Evolutionary conservation across 2,329 filamentous ascomycete species (phyloP).

Genomic region (Domatiomyces catenatus): DNA sequence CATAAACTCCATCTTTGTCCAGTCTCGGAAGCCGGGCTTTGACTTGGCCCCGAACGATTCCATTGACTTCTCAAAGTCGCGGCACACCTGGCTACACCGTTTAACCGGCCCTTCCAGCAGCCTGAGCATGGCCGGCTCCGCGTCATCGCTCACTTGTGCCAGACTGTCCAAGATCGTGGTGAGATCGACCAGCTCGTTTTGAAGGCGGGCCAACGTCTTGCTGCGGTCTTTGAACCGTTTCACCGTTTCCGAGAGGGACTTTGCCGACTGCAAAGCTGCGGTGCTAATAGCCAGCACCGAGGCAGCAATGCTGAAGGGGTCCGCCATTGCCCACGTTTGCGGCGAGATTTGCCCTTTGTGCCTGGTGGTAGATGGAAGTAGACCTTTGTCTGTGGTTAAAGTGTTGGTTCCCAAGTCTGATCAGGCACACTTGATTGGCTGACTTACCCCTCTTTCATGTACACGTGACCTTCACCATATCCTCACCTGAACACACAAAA

Average conservation of each 20-base stretch:
- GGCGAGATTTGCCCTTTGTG: no score
- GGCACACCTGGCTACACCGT: constrained; percentile 24
- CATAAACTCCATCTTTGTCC: constrained; percentile 29
- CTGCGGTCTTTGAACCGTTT: constrained; percentile 23
- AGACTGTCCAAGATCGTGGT: constrained; percentile 22
- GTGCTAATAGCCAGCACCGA: constrained; percentile 22
- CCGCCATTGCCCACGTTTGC: constrained; percentile 11
- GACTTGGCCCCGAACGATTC: constrained; percentile 22
- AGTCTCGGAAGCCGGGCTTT: constrained; percentile 25
- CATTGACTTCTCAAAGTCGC: constrained; percentile 20
- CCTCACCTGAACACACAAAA: no score
- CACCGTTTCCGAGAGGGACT: constrained; percentile 22
- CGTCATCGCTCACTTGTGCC: constrained; percentile 15
- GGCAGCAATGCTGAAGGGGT: constrained; percentile 24
- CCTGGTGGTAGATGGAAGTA: background rate
- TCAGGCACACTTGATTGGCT: background rate
- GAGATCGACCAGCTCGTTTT: constrained; percentile 23
- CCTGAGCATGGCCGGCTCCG: constrained; percentile 18
- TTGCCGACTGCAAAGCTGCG: constrained; percentile 23
- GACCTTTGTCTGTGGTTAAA: background rate
- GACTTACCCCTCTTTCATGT: background rate
- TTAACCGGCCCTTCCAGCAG: constrained; percentile 25
- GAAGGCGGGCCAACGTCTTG: constrained; percentile 22
- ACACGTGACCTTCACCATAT: background rate
- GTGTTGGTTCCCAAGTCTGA: background rate